These are phyloP conservation scores for Didymella segeticola DNA, from an alignment of 2,329 filamentous ascomycete species.

Conservation along the genomic window DNA sequence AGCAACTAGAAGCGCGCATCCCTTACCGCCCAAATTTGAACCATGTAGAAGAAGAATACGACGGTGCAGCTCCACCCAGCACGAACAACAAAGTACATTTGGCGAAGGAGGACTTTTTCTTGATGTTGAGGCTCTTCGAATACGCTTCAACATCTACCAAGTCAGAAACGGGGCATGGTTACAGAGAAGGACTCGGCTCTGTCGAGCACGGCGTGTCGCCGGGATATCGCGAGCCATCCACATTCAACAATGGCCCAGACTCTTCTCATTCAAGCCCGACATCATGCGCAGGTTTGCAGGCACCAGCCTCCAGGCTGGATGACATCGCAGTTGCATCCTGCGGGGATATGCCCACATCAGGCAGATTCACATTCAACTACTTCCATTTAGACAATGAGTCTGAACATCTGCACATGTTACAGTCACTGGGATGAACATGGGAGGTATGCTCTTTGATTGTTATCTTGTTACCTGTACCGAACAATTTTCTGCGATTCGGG, in stretches of 20 bases:
- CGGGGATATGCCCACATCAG: background rate
- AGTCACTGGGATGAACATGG: background rate
- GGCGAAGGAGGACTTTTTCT: slow-evolving; percentile 6
- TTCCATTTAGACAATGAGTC: background rate
- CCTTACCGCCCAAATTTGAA: slow-evolving; percentile 8
- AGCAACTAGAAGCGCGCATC: slow-evolving; percentile 7
- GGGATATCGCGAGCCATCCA: background rate
- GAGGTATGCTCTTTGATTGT: background rate
- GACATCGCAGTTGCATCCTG: background rate
- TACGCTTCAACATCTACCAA: slow-evolving; percentile 8
- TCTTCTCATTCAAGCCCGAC: background rate
- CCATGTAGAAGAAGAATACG: slow-evolving; percentile 14
- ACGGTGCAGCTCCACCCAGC: slow-evolving; percentile 8
- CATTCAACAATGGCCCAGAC: background rate
- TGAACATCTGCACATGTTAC: background rate
- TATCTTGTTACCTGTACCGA: background rate
- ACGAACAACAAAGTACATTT: slow-evolving; percentile 1
- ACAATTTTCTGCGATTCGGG: background rate
- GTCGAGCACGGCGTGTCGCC: background rate
- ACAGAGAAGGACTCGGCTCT: background rate
- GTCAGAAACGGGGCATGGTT: background rate
- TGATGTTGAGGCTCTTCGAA: slow-evolving; percentile 17
- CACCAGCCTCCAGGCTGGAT: background rate
- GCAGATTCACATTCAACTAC: background rate
- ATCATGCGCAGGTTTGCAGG: background rate